phyloP scores from a whole-genome alignment of 2,329 filamentous ascomycete species.

The Sclerotinia sclerotiorum region DNA sequence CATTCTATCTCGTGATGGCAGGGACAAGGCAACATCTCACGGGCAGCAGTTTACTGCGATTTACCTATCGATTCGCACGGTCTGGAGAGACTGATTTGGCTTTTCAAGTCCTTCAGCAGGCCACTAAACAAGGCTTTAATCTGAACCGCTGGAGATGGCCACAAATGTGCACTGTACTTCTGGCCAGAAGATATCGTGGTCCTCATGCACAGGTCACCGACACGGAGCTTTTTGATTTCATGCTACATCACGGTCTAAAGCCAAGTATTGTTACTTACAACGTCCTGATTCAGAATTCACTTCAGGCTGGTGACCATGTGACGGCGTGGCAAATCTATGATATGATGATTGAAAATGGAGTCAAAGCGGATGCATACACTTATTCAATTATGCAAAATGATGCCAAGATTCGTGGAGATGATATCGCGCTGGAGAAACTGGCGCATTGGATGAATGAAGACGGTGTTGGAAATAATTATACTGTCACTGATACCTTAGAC shows the following conservation, averaged over 20 bases:
- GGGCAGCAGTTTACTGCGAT: conserved; percentile 35
- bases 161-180: conserved; percentile 59
- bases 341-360: conserved; percentile 57
- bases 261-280: conserved; percentile 66
- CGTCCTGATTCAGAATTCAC: conserved; percentile 69
- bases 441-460: conserved; percentile 53
- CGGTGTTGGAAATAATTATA: conserved; percentile 48
- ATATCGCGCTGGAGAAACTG: conserved; percentile 53
- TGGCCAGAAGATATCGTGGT: conserved; percentile 45
- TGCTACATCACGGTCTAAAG: conserved; percentile 60
- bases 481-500: conserved; percentile 53
- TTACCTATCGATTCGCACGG: conserved; percentile 44
- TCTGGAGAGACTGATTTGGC: conserved; percentile 40
- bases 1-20: conserved; percentile 31
- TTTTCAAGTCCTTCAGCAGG: conserved; percentile 46
- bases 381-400: conserved; percentile 70
- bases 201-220: conserved; percentile 48
- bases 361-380: conserved; percentile 64
- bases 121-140: conserved; percentile 44
- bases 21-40: conserved; percentile 28
- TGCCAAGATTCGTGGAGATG: conserved; percentile 52
- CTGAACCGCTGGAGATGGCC: conserved; percentile 50
- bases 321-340: conserved; percentile 66
- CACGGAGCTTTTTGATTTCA: conserved; percentile 53
- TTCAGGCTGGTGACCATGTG: conserved; percentile 60